These are phyloP conservation scores for Penicillium sp. DNA, from an alignment of 2,329 filamentous ascomycete species.

Conservation along the genomic window DNA sequence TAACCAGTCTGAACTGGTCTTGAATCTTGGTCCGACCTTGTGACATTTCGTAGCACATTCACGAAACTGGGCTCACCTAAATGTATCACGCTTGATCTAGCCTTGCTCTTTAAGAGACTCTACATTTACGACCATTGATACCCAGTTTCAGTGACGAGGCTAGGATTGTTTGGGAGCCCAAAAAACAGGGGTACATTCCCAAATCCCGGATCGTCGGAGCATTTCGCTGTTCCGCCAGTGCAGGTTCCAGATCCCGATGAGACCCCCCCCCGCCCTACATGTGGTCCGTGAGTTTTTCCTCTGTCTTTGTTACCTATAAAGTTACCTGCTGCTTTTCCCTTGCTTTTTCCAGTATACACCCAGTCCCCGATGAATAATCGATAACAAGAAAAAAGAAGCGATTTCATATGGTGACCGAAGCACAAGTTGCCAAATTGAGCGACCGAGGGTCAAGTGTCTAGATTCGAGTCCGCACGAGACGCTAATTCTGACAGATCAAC, in stretches of 20 bases:
- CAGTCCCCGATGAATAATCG: background rate
- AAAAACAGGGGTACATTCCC: background rate
- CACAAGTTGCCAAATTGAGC: background rate
- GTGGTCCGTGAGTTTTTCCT: background rate
- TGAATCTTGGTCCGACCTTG: too few species aligned
- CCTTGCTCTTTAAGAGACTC: background rate
- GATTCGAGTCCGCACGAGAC: background rate
- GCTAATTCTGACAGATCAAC: conserved; percentile 21
- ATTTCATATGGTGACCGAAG: background rate
- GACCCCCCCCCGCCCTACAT: conserved; percentile 2
- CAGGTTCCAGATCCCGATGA: conserved; percentile 2
- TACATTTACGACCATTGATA: background rate
- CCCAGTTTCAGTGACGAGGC: background rate
- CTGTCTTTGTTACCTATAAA: background rate
- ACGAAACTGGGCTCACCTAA: too few species aligned
- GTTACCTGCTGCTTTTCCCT: background rate
- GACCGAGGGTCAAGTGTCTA: background rate
- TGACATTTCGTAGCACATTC: background rate
- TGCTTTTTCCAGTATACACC: background rate
- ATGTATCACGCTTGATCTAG: background rate
- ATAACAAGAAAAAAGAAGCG: background rate
- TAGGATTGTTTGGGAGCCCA: background rate
- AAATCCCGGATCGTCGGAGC: conserved; percentile 9
- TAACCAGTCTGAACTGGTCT: too few species aligned
- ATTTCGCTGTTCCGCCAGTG: conserved; percentile 8